Evolutionary conservation across 2,329 filamentous ascomycete species (phyloP), one percentile per base, ranked within the genome.

Genomic region (Neodidymelliopsis sp.): DNA sequence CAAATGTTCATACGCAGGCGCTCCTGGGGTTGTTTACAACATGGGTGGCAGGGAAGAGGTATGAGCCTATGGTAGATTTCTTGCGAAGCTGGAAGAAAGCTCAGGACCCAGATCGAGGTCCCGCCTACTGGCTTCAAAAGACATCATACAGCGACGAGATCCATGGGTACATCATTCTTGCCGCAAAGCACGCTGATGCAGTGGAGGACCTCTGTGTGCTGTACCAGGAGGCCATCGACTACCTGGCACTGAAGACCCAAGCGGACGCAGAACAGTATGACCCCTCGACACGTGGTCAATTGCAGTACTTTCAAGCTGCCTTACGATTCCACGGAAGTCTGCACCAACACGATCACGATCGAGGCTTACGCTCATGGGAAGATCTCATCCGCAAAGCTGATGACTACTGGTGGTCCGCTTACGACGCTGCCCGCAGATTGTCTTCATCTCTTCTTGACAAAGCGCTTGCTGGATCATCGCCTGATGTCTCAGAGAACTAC

Each of bases 11-110:
- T n/a, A n/a, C n/a, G n/a, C n/a, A n/a, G n/a, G n/a, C n/a, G n/a
- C n/a, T n/a, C n/a, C n/a, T n/a, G n/a, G n/a, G n/a, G n/a, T n/a
- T n/a, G n/a, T n/a, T n/a, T n/a, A n/a, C n/a, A n/a, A n/a, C n/a
- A n/a, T n/a, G n/a, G n/a, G n/a, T n/a, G n/a, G n/a, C n/a, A n/a
- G n/a, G n/a, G n/a, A n/a, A n/a, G n/a, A n/a, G n/a, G n/a, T n/a
- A n/a, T n/a, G n/a, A n/a, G n/a, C n/a, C n/a, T n/a, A 44, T 44
- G 12, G 27, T 44, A 4, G 34, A 36, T n/a, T 27, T 50, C 20
- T 7, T 50, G 33, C 39, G 22, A 16, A 19, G 13, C 6, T 19
- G 15, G 40, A 19, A 28, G 15, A 16, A 50, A 12, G 13, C 13
- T n/a, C 12, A 44, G 10, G 16, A 19, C 11, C 15, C 11, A 15